These are phyloP conservation scores for Daldinia caldariorum DNA, from an alignment of 495 filamentous ascomycete genomes.

Conservation along the genomic window DNA sequence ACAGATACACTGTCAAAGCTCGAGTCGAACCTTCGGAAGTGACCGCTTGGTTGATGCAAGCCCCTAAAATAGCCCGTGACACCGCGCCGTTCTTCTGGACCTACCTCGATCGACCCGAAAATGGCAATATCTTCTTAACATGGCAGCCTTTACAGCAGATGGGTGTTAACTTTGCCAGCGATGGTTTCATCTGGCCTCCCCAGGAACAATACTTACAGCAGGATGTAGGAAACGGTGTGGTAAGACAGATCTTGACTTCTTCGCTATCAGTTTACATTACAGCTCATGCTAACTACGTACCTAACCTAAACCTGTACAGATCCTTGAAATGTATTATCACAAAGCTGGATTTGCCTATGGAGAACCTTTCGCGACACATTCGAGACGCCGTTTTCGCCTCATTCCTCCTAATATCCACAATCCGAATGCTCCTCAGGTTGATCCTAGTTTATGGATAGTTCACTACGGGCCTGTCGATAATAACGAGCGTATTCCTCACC, in stretches of 20 bases:
- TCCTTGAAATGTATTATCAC: slow-evolving; percentile 85
- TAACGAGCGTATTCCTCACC: slow-evolving; percentile 72
- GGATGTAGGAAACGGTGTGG: slow-evolving; percentile 76
- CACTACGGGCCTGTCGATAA: slow-evolving; percentile 84
- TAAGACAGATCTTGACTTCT: slow-evolving; percentile 49
- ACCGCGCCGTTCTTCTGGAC: slow-evolving; percentile 87
- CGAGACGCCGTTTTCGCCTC: slow-evolving; percentile 85
- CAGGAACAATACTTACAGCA: slow-evolving; percentile 75
- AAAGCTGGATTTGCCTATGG: slow-evolving; percentile 77
- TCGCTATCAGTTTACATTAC: slow-evolving; percentile 8
- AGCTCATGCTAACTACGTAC: neutral
- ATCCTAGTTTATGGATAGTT: slow-evolving; percentile 90
- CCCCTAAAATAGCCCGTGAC: slow-evolving; percentile 81
- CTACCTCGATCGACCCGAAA: slow-evolving; percentile 81
- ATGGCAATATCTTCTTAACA: slow-evolving; percentile 82
- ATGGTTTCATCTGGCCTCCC: slow-evolving; percentile 91
- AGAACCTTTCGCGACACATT: slow-evolving; percentile 75
- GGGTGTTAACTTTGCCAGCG: slow-evolving; percentile 78
- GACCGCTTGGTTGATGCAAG: slow-evolving; percentile 77
- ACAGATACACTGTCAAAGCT: slow-evolving; percentile 74
- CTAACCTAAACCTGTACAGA: slow-evolving; percentile 43
- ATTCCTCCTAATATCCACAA: slow-evolving; percentile 68
- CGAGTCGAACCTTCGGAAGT: slow-evolving; percentile 74
- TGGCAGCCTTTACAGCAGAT: slow-evolving; percentile 82
- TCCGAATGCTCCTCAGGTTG: slow-evolving; percentile 69